Evolutionary conservation across 345 rosid species (phyloP), one percentile per base, ranked within the genome.

Genomic region (Citrus maxima): DNA sequence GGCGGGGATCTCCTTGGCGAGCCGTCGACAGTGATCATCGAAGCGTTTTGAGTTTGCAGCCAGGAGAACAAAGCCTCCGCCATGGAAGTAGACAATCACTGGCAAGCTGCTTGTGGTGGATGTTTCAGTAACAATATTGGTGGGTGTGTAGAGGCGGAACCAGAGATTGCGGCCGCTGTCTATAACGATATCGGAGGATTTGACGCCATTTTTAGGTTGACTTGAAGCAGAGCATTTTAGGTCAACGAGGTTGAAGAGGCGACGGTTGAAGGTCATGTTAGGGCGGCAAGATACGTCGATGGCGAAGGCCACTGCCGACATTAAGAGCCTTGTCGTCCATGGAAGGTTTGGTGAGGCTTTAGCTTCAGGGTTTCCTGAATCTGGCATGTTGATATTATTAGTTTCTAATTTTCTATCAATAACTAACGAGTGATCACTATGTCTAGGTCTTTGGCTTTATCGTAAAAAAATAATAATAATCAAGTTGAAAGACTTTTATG

Each of bases 131-230:
- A 4, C 13, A n/a, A n/a, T n/a, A 60, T 14, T 8, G 51, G 68
- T 32, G 70, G 80, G 80, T 10, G 37, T 46, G 74, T 73, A 80
- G 35, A 80, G 81, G 28, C 86, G 83, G 77, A 83, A 70, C 79
- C 83, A 83, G 28, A 83, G 81, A 58, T 77, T 73, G 3, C 79
- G 77, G 28, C 51, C 42, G 71, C 65, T 1, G 60, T 83, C 83
- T 3, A 83, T 68, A 9, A 34, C 56, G 73, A 69, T 21, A 63
- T 80, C 86, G 6, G n/a, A 76, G 67, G 81, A 30, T 13, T 58
- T 65, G 37, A 76, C 75, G 37, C 78, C 80, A 12, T 67, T 35
- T 24, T 7, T 62, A 1, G 82, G 78, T 22, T 72, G 72, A 10
- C 3, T 67, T 22, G 79, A 61, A 6, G 86, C 70, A 28, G 81